A percentile compares a stretch with the other conserved stretches of the same genome.
Evolutionary conservation across 2,329 filamentous ascomycete genomes (phyloP).

Genomic region (Trichoderma sp.): DNA sequence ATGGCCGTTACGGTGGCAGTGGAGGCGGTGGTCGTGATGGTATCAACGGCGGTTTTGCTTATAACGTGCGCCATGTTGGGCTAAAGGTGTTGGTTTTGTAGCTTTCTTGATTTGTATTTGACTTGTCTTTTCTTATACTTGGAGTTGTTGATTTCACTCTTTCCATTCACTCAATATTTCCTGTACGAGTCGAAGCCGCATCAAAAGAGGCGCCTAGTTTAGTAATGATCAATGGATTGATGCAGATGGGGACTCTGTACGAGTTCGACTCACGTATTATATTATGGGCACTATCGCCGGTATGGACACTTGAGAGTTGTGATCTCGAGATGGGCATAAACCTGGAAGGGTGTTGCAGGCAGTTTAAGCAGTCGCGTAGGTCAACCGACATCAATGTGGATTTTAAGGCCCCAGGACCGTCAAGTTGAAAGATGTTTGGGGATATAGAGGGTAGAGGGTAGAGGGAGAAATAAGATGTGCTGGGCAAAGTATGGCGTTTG

Average conservation of each 20-base stretch:
- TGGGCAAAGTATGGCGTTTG: neutral
- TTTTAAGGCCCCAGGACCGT: conserved; percentile 31
- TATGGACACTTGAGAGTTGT: conserved; percentile 57
- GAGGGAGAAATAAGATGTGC: neutral
- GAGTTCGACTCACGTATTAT: conserved; percentile 45
- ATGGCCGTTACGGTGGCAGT: neutral
- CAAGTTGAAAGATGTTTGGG: neutral
- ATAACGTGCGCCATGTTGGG: conserved; percentile 25
- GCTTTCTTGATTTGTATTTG: neutral
- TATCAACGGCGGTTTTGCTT: conserved; percentile 26
- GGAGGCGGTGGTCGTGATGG: conserved; percentile 18
- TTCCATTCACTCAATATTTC: conserved; percentile 22
- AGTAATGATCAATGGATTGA: conserved; percentile 11
- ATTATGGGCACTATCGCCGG: conserved; percentile 59
- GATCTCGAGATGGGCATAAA: conserved; percentile 60
- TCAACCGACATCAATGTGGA: conserved; percentile 63
- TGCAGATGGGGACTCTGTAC: neutral
- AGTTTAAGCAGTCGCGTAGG: conserved; percentile 57
- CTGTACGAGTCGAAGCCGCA: conserved; percentile 14
- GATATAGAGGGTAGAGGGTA: neutral
- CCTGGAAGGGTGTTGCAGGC: conserved; percentile 57
- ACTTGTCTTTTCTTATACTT: neutral
- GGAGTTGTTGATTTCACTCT: neutral
- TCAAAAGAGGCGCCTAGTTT: neutral
- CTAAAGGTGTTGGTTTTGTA: neutral